phyloP scores from a whole-genome alignment of 2,329 filamentous ascomycete genomes.

The Tolypocladium pustulatum region DNA sequence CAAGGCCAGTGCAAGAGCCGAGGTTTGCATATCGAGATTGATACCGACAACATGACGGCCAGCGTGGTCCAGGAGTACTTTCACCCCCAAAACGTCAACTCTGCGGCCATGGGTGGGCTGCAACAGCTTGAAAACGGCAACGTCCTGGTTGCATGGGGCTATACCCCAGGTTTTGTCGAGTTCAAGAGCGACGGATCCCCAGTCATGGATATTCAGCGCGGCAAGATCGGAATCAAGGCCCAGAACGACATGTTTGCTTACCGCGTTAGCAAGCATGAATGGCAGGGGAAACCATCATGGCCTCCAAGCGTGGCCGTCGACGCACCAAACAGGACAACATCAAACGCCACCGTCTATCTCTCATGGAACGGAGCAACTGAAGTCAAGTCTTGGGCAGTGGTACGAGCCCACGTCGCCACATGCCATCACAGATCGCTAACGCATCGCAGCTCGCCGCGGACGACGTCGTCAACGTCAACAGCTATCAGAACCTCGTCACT shows the following conservation, averaged over 20 bases:
- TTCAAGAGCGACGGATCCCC: not conserved
- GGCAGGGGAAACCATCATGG: conserved; percentile 17
- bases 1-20: conserved; percentile 1
- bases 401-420: not conserved
- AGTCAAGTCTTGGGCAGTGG: not conserved
- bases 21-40: conserved; percentile 16
- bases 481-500: not conserved
- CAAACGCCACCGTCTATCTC: not conserved
- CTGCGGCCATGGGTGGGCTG: conserved; percentile 16
- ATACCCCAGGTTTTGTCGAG: not conserved
- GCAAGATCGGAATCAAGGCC: conserved; percentile 9
- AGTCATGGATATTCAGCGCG: conserved; percentile 4
- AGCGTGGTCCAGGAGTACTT: conserved; percentile 17
- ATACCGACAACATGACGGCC: conserved; percentile 16
- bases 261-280: conserved; percentile 15
- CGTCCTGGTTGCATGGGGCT: conserved; percentile 9
- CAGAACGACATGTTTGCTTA: conserved; percentile 17
- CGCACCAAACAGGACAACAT: not conserved
- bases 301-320: conserved; percentile 11
- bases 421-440: not conserved
- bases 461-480: not conserved
- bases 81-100: conserved; percentile 14
- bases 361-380: not conserved
- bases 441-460: not conserved
- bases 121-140: conserved; percentile 16